Base-by-base conservation (phyloP, 2,329 filamentous ascomycete species). In the Sclerotinia subarctica region DNA sequence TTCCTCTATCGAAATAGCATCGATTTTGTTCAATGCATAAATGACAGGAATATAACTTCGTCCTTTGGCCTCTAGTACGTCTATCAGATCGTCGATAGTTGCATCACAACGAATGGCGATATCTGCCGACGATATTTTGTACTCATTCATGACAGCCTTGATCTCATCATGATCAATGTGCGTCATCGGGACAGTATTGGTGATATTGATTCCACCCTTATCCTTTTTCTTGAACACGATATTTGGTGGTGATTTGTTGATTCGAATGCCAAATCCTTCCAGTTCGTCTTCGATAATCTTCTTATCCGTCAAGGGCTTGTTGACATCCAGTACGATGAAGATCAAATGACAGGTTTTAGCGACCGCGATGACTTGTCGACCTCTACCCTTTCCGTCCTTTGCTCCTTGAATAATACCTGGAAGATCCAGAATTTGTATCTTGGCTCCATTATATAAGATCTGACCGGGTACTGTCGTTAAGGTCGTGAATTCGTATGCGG, bases 221-320 rank as follows among this genome's bases (percentile, higher is more conserved):
- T 99, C 95, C 84, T 99, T 99, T 85, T 99, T 99, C 82, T 90
- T 96, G 84, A 97, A 97, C n/a, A 95, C 92, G 76, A 99, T 99
- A 79, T 99, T 99, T 52, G 95, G 95, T 35, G 95, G 95, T 75
- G 88, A 82, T 83, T 98, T 99, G 84, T 99, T 99, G 83, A 98
- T 94, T 68, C 95, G 88, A 78, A 99, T 97, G 46, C 95, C 95
- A 76, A 99, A 99, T 10, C 95, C 95, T 79, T 99, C 95, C 78
- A 99, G 81, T 82, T 99, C 95, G 64, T 88, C 85, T 81, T 99
- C 95, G 77, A 99, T 99, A 71, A 99, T 85, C 70, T 92, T 88
- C 84, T 99, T 99, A 81, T 99, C 95, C 21, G 94, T 96, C 74
- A 99, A 83, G 32, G 95, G 95, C 81, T 99, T 99, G 82, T 98